phyloP scores from a whole-genome alignment of 306 rosid species.

The Styphnolobium japonicum region DNA sequence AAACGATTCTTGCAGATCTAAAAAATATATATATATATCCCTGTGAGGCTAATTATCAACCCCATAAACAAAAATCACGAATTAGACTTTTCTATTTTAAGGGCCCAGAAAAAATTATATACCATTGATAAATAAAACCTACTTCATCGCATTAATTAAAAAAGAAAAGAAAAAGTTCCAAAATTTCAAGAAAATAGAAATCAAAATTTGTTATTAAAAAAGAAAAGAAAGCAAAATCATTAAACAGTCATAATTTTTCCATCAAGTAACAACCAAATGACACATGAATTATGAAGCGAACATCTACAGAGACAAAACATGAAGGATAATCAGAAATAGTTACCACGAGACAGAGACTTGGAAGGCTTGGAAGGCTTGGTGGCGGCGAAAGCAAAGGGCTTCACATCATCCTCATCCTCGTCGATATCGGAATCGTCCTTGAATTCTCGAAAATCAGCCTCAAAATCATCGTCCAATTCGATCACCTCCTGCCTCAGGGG shows the following conservation, averaged over 20 bases:
- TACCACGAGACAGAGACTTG: constrained; percentile 41
- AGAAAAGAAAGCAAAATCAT: neutral
- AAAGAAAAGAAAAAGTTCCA: neutral
- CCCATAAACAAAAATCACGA: neutral
- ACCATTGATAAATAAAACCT: neutral
- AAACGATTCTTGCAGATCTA: neutral
- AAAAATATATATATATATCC: neutral
- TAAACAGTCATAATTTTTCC: neutral
- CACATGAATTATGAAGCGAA: neutral
- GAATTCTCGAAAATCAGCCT: constrained; percentile 76
- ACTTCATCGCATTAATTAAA: neutral
- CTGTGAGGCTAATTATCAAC: neutral
- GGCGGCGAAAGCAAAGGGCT: constrained; percentile 52
- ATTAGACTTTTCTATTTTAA: neutral
- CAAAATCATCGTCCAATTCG: constrained; percentile 59
- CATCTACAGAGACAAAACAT: too few relatives aligned
- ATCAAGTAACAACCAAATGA: neutral
- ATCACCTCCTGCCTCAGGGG: constrained; percentile 33
- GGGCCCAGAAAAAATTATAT: neutral
- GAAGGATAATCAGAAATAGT: neutral
- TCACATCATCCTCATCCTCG: constrained; percentile 38
- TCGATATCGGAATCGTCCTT: constrained; percentile 72
- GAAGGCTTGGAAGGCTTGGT: constrained; percentile 33
- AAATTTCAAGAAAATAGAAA: neutral
- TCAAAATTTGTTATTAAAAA: neutral